Evolutionary conservation across 352 stramenopile genomes (phyloP), one percentile per base, ranked within the genome.

Genomic region (Saprolegnia diclina): DNA sequence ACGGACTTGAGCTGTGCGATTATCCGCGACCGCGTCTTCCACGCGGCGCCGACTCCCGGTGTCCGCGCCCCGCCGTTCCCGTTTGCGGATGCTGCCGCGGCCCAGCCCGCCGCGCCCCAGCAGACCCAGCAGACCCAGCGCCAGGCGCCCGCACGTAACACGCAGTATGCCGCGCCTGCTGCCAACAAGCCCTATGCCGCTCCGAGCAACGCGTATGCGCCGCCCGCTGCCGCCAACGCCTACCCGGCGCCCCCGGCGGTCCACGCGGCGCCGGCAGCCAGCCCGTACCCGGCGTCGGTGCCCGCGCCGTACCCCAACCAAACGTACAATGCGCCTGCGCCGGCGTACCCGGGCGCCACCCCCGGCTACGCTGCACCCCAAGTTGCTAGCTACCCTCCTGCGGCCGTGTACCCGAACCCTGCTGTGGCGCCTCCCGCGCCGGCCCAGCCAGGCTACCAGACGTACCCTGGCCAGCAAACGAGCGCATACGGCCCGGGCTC

Each of bases 1-100:
- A 70, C 77, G 16, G 81, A 91, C 63, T 71, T 90, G 38, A 89
- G 82, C 64, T 93, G 82, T 37, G 79, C 79, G 37, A 91, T 96
- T 56, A 72, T 97, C 40, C 87, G 83, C 32, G 90, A 97, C 50
- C 85, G 89, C 42, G 87, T 97, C 74, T 96, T 79, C 74, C 89
- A 96, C 55, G 88, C 87, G 14, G 83, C 83, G 19, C 85, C 83
- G 16, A 77, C 88, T 22, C 85, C 80, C 45, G 82, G 85, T 42
- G 91, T 90, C 67, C 87, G 92, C 64, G 82, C 86, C 26, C 86
- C 88, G 52, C 82, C 79, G 26, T 94, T 92, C 76, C 87, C 90
- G 50, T 94, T 97, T 65, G 73, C 74, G 5, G 67, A 90, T 42
- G 73, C 83, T 1, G 71, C 81, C 57, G 21, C 62, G 2, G 50